Base-by-base conservation (phyloP, 2,329 filamentous ascomycete species). In the Cercospora sp. region DNA sequence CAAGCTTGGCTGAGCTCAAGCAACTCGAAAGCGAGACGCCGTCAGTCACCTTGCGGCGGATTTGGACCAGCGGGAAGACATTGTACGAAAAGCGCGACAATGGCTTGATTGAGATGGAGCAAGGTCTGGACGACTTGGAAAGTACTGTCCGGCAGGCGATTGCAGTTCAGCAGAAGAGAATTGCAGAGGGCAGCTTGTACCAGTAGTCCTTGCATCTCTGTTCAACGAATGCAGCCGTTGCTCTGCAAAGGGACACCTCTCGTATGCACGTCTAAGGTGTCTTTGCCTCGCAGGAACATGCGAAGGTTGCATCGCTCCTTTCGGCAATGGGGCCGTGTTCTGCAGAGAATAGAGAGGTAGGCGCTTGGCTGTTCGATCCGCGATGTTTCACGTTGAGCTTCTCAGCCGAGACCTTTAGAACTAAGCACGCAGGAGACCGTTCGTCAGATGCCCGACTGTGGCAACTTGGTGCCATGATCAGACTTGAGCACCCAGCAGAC, bases 41-140 rank as follows among this genome's bases (percentile, higher is more conserved):
- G 0, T 71, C 81, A 1, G 82, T 85, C 60, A 92, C 90, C 0
- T 79, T 93, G 71, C 82, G 88, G 57, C 81, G 91, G 18, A 93
- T 93, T 61, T 93, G 90, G 91, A 86, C 86, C 0, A 87, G 91
- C 73, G 91, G 91, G 0, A 88, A 89, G 1, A 93, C 90, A 0
- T 77, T 92, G 57, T 92, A 93, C 75, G 85, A 87, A 1, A 85
- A 86, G 78, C 86, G 88, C 65, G 90, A 91, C 75, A 92, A 93
- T 73, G 84, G 82, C 30, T 73, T 83, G 1, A 83, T 92, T 61
- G 79, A 75, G 6, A 82, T 82, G 3, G 83, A 82, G 8, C 80
- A 85, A 28, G 55, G 65, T 13, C 77, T 85, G 62, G 86, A 90
- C 66, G 84, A 82, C 0, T 75, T 92, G 70, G 77, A 81, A 65